Percentiles rank a stretch among this genome's conserved stretches.
These are phyloP conservation scores for Colletotrichum orbiculare DNA, from an alignment of 2,329 filamentous ascomycete genomes.

Conservation along the genomic window DNA sequence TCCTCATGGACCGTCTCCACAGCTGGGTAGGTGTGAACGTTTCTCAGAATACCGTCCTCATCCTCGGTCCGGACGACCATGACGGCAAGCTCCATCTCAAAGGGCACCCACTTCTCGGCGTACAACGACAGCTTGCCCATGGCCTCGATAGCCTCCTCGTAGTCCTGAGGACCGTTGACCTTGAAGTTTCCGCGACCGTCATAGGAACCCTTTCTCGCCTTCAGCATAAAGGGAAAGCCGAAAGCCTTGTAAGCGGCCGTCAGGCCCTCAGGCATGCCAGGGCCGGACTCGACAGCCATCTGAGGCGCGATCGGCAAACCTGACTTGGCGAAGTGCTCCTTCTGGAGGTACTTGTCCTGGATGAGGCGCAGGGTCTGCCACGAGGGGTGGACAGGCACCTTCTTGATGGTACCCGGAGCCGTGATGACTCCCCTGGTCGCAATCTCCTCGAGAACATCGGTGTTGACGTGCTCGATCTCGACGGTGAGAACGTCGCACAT, in stretches of 20 bases:
- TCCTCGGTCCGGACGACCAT: conserved; percentile 95
- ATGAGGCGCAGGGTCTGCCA: conserved; percentile 90
- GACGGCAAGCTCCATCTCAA: conserved; percentile 87
- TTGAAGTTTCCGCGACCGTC: conserved; percentile 82
- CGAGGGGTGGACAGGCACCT: conserved; percentile 78
- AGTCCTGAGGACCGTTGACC: conserved; percentile 56
- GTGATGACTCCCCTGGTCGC: conserved; percentile 71
- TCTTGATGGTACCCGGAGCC: conserved; percentile 53
- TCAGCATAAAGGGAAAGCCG: conserved; percentile 91
- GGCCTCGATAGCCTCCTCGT: conserved; percentile 73
- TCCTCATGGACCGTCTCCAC: conserved; percentile 97
- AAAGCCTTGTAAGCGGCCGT: conserved; percentile 71
- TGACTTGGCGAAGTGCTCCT: conserved; percentile 77
- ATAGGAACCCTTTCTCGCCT: conserved; percentile 89
- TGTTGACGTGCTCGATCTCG: conserved; percentile 96
- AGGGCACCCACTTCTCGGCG: conserved; percentile 89
- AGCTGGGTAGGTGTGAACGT: conserved; percentile 79
- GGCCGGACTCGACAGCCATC: conserved; percentile 67
- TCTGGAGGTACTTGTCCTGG: conserved; percentile 94
- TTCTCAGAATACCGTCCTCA: conserved; percentile 58
- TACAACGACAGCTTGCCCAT: conserved; percentile 81
- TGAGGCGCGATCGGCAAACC: conserved; percentile 80
- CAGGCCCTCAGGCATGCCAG: conserved; percentile 70
- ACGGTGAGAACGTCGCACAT: conserved; percentile 86
- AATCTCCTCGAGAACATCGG: conserved; percentile 88